Conservation (phyloP, 805 yeast genomes). For the Barnettozyma vustinii region DNA sequence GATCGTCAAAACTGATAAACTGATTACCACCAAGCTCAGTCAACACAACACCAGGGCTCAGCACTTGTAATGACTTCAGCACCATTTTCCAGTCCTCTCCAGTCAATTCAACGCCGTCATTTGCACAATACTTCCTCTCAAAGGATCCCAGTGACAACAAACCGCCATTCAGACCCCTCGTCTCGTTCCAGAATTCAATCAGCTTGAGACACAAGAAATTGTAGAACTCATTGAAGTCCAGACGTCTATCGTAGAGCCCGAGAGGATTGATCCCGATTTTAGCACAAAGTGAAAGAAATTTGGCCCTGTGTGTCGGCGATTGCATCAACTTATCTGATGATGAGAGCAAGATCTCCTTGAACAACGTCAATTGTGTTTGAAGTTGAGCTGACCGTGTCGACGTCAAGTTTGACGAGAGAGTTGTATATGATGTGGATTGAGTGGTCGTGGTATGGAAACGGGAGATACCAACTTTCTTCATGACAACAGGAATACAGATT, state of each 20-base stretch:
- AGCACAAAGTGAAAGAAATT: constrained; percentile 6
- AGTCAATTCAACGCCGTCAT: neutral
- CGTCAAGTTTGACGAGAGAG: constrained; percentile 3
- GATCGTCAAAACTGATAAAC: constrained; percentile 8
- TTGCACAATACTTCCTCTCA: constrained; percentile 6
- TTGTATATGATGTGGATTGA: constrained; percentile 4
- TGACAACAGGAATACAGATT: neutral
- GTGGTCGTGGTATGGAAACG: constrained; percentile 6
- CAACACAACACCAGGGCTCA: constrained; percentile 7
- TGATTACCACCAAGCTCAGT: constrained; percentile 2
- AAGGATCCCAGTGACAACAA: constrained; percentile 3
- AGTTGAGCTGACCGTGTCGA: constrained; percentile 5
- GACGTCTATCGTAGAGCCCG: constrained; percentile 3
- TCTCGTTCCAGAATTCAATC: constrained; percentile 12
- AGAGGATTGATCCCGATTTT: constrained; percentile 9
- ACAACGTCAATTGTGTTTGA: constrained; percentile 5
- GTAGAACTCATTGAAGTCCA: constrained; percentile 7
- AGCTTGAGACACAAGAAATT: constrained; percentile 6
- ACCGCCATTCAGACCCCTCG: constrained; percentile 9
- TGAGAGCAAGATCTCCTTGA: constrained; percentile 9
- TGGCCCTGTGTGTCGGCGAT: constrained; percentile 6
- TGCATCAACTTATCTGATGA: constrained; percentile 7
- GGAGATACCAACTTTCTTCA: constrained; percentile 8
- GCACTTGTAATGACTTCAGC: constrained; percentile 1
- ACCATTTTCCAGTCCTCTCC: constrained; percentile 7